Evolutionary conservation across 192 early-diverging fungal species (phyloP), one percentile per base, ranked within the genome.

Genomic region (Kappamyces sp.): DNA sequence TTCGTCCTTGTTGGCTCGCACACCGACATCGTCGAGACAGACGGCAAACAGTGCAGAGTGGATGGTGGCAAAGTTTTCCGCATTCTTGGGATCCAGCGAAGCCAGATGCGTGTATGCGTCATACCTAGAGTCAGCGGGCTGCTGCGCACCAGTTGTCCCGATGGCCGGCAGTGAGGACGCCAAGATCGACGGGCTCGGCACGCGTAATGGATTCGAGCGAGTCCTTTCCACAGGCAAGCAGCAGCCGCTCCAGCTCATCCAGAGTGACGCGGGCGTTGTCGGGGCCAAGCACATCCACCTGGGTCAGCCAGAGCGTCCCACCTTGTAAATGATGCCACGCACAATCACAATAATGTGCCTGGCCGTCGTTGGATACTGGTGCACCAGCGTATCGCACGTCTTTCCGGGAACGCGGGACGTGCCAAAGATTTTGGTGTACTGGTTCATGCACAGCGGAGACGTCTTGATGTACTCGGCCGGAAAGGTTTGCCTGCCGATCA

Each of bases 391-490:
- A 66, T 98, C 95, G 31, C 78, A 63, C 1, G 70, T 75, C 6
- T 69, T 41, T 1, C 84, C 82, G 7, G 93, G 83, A 38, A 93
- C 75, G 12, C 95, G 79, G 46, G 81, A 78, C 4, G 87, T 84
- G 42, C 89, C 88, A 76, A 94, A 95, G 64, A 88, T 83, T 48
- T 84, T 83, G 58, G 80, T 87, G 75, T 88, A 89, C 78, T 98
- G 95, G 74, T 93, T 85, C 95, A 98, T 98, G 74, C 90, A 93
- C 33, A 95, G 71, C 2, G 91, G 90, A 1, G n/a, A 59, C 36
- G 68, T 64, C 51, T 74, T 75, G 50, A 69, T 62, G 48, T 66
- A 76, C 60, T 81, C 80, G 9, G 73, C 62, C 3, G 76, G 66
- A n/a, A 79, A 57, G 3, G 48, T 34, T 39, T 74, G 65, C 12